phyloP scores from a whole-genome alignment of 306 rosid genomes.

The Fragaria nilgerrensis region DNA sequence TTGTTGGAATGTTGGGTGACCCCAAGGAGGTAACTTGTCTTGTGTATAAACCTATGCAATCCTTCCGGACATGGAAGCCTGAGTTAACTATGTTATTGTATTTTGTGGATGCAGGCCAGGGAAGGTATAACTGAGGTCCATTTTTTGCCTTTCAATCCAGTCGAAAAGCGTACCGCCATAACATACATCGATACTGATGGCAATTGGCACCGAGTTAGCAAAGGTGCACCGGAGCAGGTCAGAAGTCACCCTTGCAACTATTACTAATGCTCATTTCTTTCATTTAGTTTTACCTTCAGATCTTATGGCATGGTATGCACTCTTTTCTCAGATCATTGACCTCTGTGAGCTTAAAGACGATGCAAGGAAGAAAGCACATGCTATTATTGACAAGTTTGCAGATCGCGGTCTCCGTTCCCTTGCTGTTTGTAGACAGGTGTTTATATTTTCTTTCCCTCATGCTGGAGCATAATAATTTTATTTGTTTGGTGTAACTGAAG shows the following conservation, averaged over 20 bases:
- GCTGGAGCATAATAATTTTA: neutral
- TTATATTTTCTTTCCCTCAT: neutral
- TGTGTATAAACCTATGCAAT: neutral
- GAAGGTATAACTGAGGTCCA: constrained; percentile 75
- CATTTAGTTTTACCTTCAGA: neutral
- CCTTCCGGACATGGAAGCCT: neutral
- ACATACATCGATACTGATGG: constrained; percentile 63
- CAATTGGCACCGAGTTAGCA: constrained; percentile 85
- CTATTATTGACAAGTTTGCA: constrained; percentile 81
- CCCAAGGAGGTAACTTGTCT: constrained; percentile 65
- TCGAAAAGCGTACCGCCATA: constrained; percentile 90
- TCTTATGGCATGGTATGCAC: neutral
- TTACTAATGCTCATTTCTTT: neutral
- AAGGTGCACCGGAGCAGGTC: constrained; percentile 98
- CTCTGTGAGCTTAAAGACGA: constrained; percentile 68
- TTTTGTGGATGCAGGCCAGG: constrained; percentile 53
- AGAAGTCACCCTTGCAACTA: neutral
- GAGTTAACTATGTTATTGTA: neutral
- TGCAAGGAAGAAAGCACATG: constrained; percentile 52
- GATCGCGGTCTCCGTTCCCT: constrained; percentile 93
- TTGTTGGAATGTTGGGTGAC: constrained; percentile 92
- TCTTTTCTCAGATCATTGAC: constrained; percentile 57
- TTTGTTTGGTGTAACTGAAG: neutral
- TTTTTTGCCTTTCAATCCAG: constrained; percentile 89
- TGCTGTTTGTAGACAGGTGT: constrained; percentile 59